These are phyloP conservation scores for Gracilaria vermiculophylla DNA, from an alignment of 23 red algal genomes.

Conservation along the genomic window DNA sequence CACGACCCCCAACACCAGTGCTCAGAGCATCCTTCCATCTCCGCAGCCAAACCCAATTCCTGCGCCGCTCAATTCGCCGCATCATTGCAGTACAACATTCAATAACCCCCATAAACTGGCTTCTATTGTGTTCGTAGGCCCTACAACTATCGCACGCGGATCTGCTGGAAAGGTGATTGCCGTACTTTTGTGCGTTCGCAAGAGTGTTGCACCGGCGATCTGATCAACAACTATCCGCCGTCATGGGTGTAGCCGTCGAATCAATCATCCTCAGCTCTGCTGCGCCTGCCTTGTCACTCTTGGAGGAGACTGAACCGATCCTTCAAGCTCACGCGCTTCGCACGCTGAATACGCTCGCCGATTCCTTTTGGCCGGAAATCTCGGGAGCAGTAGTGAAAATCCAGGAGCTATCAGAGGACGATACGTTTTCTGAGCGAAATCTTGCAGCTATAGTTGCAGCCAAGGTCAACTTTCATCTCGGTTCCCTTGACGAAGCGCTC, in stretches of 20 bases:
- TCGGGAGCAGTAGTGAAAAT: slow-evolving; percentile 84
- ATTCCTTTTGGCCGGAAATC: slow-evolving; percentile 96
- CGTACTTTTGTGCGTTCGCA: background rate
- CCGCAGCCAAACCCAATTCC: too few relatives aligned
- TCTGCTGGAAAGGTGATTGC: background rate
- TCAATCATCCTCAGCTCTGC: slow-evolving; percentile 86
- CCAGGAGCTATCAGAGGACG: slow-evolving; percentile 85
- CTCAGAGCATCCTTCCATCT: too few relatives aligned
- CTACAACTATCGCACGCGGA: background rate
- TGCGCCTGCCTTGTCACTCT: slow-evolving; percentile 74
- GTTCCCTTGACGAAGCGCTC: slow-evolving; percentile 91
- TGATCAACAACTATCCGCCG: background rate
- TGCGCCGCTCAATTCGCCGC: too few relatives aligned
- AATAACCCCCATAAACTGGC: too few relatives aligned
- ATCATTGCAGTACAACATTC: background rate
- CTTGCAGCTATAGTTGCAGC: slow-evolving; percentile 93
- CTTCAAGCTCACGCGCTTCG: slow-evolving; percentile 85
- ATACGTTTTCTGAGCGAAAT: slow-evolving; percentile 56
- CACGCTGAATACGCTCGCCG: slow-evolving; percentile 72
- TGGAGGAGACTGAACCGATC: slow-evolving; percentile 86
- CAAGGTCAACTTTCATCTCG: slow-evolving; percentile 98
- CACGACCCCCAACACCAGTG: too few relatives aligned
- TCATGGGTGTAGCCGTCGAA: slow-evolving; percentile 62
- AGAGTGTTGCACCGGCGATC: background rate
- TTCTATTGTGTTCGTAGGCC: too few relatives aligned